Percentiles rank a stretch among this genome's conserved stretches.
Conservation (phyloP, 306 rosid species). For the Malus asiatica region DNA sequence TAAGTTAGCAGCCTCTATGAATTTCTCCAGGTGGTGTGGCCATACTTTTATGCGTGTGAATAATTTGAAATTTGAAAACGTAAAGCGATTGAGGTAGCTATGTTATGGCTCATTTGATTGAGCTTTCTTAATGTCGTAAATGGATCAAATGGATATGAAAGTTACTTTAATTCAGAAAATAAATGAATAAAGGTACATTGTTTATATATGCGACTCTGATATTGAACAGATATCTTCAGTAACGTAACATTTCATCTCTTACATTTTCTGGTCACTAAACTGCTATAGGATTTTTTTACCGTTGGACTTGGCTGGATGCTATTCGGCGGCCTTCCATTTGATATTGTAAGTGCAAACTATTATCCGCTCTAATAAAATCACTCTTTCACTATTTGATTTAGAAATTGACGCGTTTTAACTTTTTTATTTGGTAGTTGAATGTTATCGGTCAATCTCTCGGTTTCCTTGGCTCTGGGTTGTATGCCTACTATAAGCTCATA, state of each 20-base stretch:
- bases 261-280: not conserved
- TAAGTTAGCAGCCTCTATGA: not conserved
- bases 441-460: conserved; percentile 73
- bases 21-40: not conserved
- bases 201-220: not conserved
- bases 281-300: conserved; percentile 69
- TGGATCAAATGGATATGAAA: not conserved
- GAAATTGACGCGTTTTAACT: not conserved
- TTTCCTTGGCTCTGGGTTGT: conserved; percentile 75
- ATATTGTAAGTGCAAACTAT: conserved; percentile 31
- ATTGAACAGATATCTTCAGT: not conserved
- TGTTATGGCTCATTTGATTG: not conserved
- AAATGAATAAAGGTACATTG: no score
- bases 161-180: not conserved
- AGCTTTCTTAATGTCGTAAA: not conserved
- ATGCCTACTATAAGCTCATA: conserved; percentile 73
- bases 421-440: conserved; percentile 58
- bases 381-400: not conserved
- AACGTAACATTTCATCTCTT: not conserved
- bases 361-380: not conserved
- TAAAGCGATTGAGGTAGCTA: not conserved
- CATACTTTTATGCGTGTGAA: not conserved
- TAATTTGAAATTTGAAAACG: not conserved
- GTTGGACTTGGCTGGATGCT: conserved; percentile 87
- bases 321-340: conserved; percentile 88